Percentiles rank a stretch among this genome's conserved stretches.
Evolutionary conservation across 768 basidiomycete species (phyloP).

Genomic region (Lactarius trivialis): DNA sequence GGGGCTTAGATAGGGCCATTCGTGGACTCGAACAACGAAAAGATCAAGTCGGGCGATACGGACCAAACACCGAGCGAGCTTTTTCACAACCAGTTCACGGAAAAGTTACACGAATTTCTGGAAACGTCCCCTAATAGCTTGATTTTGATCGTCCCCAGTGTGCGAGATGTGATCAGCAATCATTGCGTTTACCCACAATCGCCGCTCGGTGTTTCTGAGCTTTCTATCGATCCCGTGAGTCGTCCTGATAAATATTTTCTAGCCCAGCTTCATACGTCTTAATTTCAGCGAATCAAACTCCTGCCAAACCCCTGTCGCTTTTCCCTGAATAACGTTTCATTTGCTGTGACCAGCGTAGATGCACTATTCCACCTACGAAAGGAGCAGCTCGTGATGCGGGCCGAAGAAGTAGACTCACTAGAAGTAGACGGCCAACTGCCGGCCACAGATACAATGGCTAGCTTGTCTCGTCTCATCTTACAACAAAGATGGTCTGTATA

Average conservation of each 20-base stretch:
- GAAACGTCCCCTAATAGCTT: conserved; percentile 58
- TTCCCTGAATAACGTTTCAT: conserved; percentile 74
- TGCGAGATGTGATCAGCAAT: conserved; percentile 70
- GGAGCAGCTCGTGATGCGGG: conserved; percentile 69
- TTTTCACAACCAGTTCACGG: conserved; percentile 59
- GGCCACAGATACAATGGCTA: conserved; percentile 68
- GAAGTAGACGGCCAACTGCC: conserved; percentile 35
- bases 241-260: background rate
- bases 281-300: conserved; percentile 58
- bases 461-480: conserved; percentile 70
- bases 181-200: conserved; percentile 86
- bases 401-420: conserved; percentile 52
- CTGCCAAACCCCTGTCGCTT: conserved; percentile 87
- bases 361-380: conserved; percentile 82
- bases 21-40: conserved; percentile 68
- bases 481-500: conserved; percentile 72
- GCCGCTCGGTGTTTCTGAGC: conserved; percentile 39
- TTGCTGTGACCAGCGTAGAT: conserved; percentile 81
- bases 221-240: conserved; percentile 49
- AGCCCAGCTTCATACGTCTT: background rate
- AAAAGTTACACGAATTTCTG: conserved; percentile 51
- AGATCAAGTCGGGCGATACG: conserved; percentile 67
- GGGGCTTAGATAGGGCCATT: conserved; percentile 80
- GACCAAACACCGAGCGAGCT: conserved; percentile 57
- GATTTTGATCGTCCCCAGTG: conserved; percentile 74